Base-by-base conservation (phyloP, 2,329 filamentous ascomycete species). In the Zymoseptoria passerinii region DNA sequence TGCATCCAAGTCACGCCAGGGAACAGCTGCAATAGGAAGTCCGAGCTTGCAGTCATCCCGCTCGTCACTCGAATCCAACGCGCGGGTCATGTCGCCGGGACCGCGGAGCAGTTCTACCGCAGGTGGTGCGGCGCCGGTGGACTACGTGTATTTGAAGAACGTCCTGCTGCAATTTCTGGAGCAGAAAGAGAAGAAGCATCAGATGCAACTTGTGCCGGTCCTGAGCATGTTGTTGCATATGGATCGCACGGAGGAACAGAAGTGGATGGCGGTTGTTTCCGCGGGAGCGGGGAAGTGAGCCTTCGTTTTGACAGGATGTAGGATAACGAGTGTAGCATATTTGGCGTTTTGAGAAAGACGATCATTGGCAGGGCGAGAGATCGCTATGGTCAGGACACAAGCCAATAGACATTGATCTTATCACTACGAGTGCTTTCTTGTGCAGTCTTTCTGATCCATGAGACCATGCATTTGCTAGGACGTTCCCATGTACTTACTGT, bases 231-330 rank as follows among this genome's bases (percentile, higher is more conserved):
- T 92, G 70, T 75, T 94, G 69, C 83, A 84, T 71, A 90, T 92
- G 75, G 86, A 90, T 74, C 84, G 84, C 85, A 83, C 81, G 66
- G 91, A 96, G 66, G 88, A 94, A 75, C 86, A 94, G 74, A 92
- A 90, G 74, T 95, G 90, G 90, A 83, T 87, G 74, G 82, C 85
- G 18, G 90, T 88, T 2, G 85, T 95, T 53, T 78, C 80, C 60
- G 78, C 81, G 16, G 74, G 35, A 16, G 13, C 35, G 13, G 35
- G 35, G 16, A 44, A 72, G 66, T 80, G 28, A 29, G 18, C 13
- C 13, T 23, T 16, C 8, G 48, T 9, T 8, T 19, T 2, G 48
- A 50, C 8, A 18, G 13, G 49, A 18, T 51, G 49, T 23, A 51
- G 18, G 20, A 51, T 51, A 23, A 4, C 9, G 10, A 13, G 35